Evolutionary conservation across 1,139 yeast genomes (phyloP).

Genomic region (Diutina mesorugosa): DNA sequence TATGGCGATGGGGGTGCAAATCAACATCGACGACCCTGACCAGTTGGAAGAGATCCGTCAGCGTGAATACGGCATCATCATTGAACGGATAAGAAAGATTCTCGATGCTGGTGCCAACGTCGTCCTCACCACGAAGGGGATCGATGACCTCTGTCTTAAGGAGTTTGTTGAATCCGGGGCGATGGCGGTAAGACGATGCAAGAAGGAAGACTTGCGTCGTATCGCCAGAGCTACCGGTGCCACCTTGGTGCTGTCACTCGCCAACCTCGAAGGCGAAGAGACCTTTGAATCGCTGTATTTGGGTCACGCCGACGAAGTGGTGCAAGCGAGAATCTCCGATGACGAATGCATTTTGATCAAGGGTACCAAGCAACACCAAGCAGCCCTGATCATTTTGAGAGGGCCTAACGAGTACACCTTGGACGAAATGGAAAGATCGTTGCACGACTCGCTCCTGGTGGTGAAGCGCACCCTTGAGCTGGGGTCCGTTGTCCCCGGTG

Average conservation of each 20-base stretch:
- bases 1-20: constrained; percentile 98
- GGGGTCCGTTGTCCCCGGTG: constrained; percentile 95
- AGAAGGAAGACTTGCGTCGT: constrained; percentile 91
- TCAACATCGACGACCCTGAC: constrained; percentile 94
- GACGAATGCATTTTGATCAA: constrained; percentile 93
- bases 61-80: constrained; percentile 83
- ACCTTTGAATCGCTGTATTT: constrained; percentile 79
- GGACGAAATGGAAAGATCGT: constrained; percentile 97
- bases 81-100: constrained; percentile 81
- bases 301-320: constrained; percentile 88
- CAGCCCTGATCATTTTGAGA: constrained; percentile 83
- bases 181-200: constrained; percentile 97
- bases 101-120: constrained; percentile 93
- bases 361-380: constrained; percentile 89
- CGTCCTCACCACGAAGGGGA: constrained; percentile 92
- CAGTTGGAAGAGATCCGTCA: constrained; percentile 92
- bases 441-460: constrained; percentile 89
- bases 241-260: constrained; percentile 71
- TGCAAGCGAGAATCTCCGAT: constrained; percentile 84
- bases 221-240: constrained; percentile 99
- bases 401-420: constrained; percentile 94
- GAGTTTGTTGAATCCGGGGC: constrained; percentile 93
- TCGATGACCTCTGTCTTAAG: constrained; percentile 91
- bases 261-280: constrained; percentile 96
- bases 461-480: constrained; percentile 94